Conservation (phyloP, 768 basidiomycete genomes). For the Boletus edulis region DNA sequence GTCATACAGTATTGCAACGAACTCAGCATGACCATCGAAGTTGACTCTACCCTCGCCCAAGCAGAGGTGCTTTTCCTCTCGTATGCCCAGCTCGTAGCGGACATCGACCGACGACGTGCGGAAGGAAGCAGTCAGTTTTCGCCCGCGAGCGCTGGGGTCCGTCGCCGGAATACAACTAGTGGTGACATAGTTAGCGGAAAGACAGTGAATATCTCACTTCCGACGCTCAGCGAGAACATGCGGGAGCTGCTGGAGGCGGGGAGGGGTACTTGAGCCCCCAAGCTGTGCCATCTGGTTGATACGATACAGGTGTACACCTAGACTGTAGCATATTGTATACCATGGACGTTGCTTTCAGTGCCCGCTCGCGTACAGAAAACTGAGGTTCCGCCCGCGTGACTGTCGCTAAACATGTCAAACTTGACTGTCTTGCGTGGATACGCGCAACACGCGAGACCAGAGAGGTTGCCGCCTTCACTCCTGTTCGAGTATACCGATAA, state of each 20-base stretch:
- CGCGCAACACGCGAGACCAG: slow-evolving; percentile 47
- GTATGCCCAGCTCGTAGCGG: slow-evolving; percentile 83
- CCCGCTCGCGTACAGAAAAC: neutral
- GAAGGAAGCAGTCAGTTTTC: slow-evolving; percentile 41
- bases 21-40: slow-evolving; percentile 93
- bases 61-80: slow-evolving; percentile 96
- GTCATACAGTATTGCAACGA: slow-evolving; percentile 80
- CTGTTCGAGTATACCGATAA: slow-evolving; percentile 54
- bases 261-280: slow-evolving; percentile 19
- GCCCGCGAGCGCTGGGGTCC: slow-evolving; percentile 31
- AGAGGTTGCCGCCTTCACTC: slow-evolving; percentile 55
- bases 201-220: slow-evolving; percentile 37
- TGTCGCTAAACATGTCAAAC: slow-evolving; percentile 31
- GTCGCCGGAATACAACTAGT: slow-evolving; percentile 24
- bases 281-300: neutral
- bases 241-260: slow-evolving; percentile 55
- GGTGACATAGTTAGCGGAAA: slow-evolving; percentile 6
- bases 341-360: neutral
- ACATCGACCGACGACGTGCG: slow-evolving; percentile 77
- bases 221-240: slow-evolving; percentile 60
- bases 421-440: slow-evolving; percentile 62
- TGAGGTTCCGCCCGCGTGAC: neutral
- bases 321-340: slow-evolving; percentile 18
- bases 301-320: slow-evolving; percentile 4
- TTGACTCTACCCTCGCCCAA: slow-evolving; percentile 93